Evolutionary conservation across 768 basidiomycete genomes (phyloP).

Genomic region (Boletus rubescentipes): DNA sequence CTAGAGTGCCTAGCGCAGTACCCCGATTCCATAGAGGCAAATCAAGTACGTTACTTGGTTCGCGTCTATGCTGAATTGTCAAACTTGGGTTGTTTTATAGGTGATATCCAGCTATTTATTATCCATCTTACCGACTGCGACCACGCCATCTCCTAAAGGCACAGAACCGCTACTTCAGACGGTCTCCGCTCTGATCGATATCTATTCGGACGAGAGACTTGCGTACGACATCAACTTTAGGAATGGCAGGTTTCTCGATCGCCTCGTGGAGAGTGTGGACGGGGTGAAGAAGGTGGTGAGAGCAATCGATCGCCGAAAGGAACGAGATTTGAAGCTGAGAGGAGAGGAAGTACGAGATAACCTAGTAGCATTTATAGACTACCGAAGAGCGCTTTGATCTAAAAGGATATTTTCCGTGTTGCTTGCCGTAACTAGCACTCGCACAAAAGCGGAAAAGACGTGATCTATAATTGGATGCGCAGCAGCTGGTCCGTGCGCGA

Average conservation of each 20-base stretch:
- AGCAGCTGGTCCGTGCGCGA: constrained; percentile 32
- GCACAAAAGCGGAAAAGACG: neutral
- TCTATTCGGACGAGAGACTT: constrained; percentile 84
- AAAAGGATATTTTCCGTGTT: no score
- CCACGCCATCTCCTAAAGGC: constrained; percentile 40
- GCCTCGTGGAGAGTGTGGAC: constrained; percentile 58
- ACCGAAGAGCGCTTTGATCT: constrained; percentile 56
- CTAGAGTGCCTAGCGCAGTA: constrained; percentile 81
- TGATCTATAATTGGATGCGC: neutral
- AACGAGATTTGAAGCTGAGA: constrained; percentile 59
- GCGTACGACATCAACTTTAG: constrained; percentile 84
- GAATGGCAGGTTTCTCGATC: constrained; percentile 53
- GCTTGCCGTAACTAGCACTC: no score
- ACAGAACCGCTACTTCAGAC: constrained; percentile 77
- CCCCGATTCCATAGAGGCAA: constrained; percentile 60
- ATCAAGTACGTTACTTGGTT: constrained; percentile 32
- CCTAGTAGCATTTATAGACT: constrained; percentile 71
- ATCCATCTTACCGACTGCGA: constrained; percentile 52
- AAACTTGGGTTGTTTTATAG: constrained; percentile 34
- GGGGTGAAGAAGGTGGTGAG: constrained; percentile 61
- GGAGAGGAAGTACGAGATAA: constrained; percentile 81
- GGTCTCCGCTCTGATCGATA: constrained; percentile 83
- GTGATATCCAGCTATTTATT: constrained; percentile 64
- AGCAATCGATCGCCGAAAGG: constrained; percentile 64
- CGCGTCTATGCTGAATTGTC: neutral